Conservation (phyloP, 2,329 filamentous ascomycete genomes). For the Microcera coccophila region DNA sequence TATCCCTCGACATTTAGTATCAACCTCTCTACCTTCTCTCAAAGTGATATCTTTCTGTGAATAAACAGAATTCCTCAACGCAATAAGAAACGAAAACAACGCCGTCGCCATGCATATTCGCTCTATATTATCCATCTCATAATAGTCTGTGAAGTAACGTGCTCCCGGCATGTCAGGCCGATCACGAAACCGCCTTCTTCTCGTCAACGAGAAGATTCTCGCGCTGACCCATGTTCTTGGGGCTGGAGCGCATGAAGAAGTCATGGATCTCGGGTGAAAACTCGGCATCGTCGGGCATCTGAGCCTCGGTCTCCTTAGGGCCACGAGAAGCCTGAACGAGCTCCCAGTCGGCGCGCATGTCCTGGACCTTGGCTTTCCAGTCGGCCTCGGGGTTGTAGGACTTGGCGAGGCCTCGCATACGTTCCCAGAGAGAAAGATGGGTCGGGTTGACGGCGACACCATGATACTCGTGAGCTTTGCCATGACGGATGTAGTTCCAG, state of each 20-base stretch:
- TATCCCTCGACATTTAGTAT: neutral
- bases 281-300: slow-evolving; percentile 44
- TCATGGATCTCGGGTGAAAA: slow-evolving; percentile 52
- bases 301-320: slow-evolving; percentile 46
- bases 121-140: slow-evolving; percentile 5
- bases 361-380: slow-evolving; percentile 77
- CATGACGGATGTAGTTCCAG: slow-evolving; percentile 80
- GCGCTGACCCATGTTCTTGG: slow-evolving; percentile 22
- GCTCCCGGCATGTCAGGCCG: neutral
- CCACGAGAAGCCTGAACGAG: slow-evolving; percentile 44
- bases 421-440: slow-evolving; percentile 87
- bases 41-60: neutral
- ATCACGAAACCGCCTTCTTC: no score
- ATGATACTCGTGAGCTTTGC: slow-evolving; percentile 79
- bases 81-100: slow-evolving; percentile 10
- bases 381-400: slow-evolving; percentile 79
- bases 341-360: slow-evolving; percentile 68
- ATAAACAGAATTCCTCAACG: neutral
- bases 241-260: slow-evolving; percentile 48
- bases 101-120: slow-evolving; percentile 20
- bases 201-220: slow-evolving; percentile 26
- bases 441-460: slow-evolving; percentile 87
- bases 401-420: slow-evolving; percentile 72
- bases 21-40: no score
- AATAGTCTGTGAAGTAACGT: no score